Conservation (phyloP, 495 filamentous ascomycete species). For the Terfezia boudieri region DNA sequence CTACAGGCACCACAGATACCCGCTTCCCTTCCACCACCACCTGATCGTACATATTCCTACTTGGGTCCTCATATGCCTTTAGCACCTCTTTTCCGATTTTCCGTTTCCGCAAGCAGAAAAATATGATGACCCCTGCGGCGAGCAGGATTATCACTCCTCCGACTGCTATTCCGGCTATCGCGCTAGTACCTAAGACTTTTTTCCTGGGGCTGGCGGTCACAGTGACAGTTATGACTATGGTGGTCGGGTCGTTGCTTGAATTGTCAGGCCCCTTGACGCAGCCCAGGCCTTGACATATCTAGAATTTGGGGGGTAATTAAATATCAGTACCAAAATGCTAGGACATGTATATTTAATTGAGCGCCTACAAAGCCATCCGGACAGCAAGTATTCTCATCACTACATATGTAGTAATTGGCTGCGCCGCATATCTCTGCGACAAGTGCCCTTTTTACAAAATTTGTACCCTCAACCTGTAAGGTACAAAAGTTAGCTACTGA, state of each 20-base stretch:
- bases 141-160: not conserved
- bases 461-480: constrained; percentile 3
- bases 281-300: too few relatives aligned
- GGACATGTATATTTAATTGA: too few relatives aligned
- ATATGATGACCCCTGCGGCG: not conserved
- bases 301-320: too few relatives aligned
- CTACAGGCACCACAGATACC: not conserved
- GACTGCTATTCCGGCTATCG: not conserved
- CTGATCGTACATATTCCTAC: not conserved
- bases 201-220: not conserved
- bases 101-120: not conserved
- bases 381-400: constrained; percentile 25
- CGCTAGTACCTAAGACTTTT: not conserved
- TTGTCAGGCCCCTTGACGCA: too few relatives aligned
- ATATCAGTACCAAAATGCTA: too few relatives aligned
- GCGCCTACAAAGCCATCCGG: too few relatives aligned
- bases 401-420: not conserved
- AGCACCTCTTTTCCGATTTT: not conserved
- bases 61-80: not conserved
- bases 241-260: too few relatives aligned
- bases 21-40: not conserved
- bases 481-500: too few relatives aligned
- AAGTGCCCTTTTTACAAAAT: constrained; percentile 13
- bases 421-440: not conserved
- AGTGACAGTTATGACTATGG: not conserved